Percentiles rank a stretch among this genome's conserved stretches.
These are phyloP conservation scores for Cryphonectria naterciae DNA, from an alignment of 2,329 filamentous ascomycete genomes.

Conservation along the genomic window DNA sequence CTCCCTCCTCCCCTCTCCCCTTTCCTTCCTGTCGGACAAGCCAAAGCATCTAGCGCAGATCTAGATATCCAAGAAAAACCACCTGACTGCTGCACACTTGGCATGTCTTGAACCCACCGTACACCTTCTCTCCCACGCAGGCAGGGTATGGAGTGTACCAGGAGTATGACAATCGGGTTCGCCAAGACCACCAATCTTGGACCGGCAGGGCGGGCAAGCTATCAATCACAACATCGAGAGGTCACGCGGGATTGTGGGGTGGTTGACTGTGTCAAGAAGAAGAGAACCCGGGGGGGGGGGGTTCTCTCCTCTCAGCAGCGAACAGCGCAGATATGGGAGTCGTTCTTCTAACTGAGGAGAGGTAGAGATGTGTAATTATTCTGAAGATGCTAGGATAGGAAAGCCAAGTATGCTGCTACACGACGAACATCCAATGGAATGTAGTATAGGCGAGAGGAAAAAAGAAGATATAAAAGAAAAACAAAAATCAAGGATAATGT, in stretches of 20 bases:
- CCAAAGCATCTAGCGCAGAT: not conserved
- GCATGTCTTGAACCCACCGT: not conserved
- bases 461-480: not conserved
- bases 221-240: no score
- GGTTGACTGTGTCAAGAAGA: no score
- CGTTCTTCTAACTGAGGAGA: not conserved
- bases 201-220: not conserved
- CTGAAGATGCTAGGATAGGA: not conserved
- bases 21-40: not conserved
- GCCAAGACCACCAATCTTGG: not conserved
- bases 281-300: not conserved
- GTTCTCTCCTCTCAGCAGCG: not conserved
- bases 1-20: no score
- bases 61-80: not conserved
- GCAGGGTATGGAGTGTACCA: not conserved
- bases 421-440: not conserved
- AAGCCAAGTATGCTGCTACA: not conserved
- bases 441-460: not conserved
- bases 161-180: not conserved
- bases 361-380: not conserved
- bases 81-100: not conserved
- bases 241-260: no score
- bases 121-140: not conserved
- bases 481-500: conserved; percentile 26
- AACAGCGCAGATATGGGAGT: not conserved